A percentile compares a stretch with the other conserved stretches of the same genome.
Evolutionary conservation across 306 rosid species (phyloP).

Genomic region (Sicyos baderoa): DNA sequence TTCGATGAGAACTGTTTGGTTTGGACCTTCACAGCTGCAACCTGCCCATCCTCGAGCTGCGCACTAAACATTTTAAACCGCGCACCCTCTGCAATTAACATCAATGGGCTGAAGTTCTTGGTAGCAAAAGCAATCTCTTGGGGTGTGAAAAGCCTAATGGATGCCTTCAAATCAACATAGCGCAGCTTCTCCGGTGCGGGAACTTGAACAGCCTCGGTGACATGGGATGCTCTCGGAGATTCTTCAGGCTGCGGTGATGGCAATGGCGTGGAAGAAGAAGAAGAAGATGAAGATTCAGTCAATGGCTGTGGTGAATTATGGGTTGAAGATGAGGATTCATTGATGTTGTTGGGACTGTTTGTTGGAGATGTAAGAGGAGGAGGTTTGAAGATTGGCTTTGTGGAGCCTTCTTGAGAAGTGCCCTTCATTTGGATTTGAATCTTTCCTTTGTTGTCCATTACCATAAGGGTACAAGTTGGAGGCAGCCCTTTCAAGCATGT

Average conservation of each 20-base stretch:
- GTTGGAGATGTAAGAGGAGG: slow-evolving; percentile 21
- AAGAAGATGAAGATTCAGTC: slow-evolving; percentile 27
- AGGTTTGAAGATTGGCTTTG: slow-evolving; percentile 22
- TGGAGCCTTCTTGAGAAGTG: slow-evolving; percentile 39
- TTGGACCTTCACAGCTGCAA: slow-evolving; percentile 34
- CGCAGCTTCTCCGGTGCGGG: slow-evolving; percentile 20
- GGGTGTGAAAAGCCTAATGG: slow-evolving; percentile 26
- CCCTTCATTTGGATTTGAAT: slow-evolving; percentile 29
- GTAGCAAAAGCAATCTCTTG: slow-evolving; percentile 34
- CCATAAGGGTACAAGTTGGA: slow-evolving; percentile 39
- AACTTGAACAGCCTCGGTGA: slow-evolving; percentile 14
- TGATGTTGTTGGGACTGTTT: slow-evolving; percentile 4
- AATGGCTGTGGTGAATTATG: slow-evolving; percentile 25
- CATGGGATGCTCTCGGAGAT: slow-evolving; percentile 4
- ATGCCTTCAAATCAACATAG: slow-evolving; percentile 21
- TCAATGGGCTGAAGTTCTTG: slow-evolving; percentile 29
- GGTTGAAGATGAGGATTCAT: background rate
- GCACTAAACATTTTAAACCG: slow-evolving; percentile 31
- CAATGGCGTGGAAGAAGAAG: slow-evolving; percentile 10
- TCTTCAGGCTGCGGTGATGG: background rate
- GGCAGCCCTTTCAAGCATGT: slow-evolving; percentile 36
- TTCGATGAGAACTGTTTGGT: slow-evolving; percentile 11
- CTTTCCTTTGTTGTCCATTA: slow-evolving; percentile 30
- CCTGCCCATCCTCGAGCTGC: slow-evolving; percentile 26
- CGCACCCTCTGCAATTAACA: slow-evolving; percentile 37